Base-by-base conservation (phyloP, 345 rosid genomes). In the Trapa incisa region DNA sequence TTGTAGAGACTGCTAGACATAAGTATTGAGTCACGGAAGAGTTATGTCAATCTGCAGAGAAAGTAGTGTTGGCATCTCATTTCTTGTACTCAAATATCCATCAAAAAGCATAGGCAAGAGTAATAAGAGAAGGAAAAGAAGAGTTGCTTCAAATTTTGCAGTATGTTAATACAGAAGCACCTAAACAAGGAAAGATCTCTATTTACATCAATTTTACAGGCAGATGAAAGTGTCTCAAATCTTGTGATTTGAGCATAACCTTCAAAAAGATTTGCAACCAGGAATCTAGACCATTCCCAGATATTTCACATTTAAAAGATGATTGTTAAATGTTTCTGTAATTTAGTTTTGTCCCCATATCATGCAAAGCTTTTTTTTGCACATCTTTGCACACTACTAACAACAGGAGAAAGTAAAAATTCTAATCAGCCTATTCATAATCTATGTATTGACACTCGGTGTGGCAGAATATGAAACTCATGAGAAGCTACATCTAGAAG, bases 1-100 rank as follows among this genome's bases (percentile, higher is more conserved):
- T 75, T 87, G 88, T 5, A 94, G 66, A 37, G 97, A 74, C 68
- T 82, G 80, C 78, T 89, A 83, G 65, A 94, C 86, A 68, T 82
- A 87, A 48, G 78, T 76, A 75, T 84, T 74, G 65, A 94, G 96
- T 75, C 91, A 91, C 37, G 96, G 80, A 64, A 94, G 89, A 47
- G 69, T 82, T 77, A 76, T 86, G 70, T 94, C 99, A 61, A 89
- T 84, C 99, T 94, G 89, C 81, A 81, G 65, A 41, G 63, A 42
- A 54, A 52, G 57, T 39, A 61, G 29, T 68, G 43, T 22, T 17
- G 2, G 0, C 1, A 38, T 35, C 16, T 32, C 32, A 8, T 15
- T 58, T 58, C 5, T 32, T 58, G 63, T 32, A 33, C 14, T 32
- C 10, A 58, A 58, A 35, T 10, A 11, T 32, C 6, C 63, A 33